Percentiles rank a stretch among this genome's conserved stretches.
Conservation (phyloP, 257 asterid species). For the Orobanche coerulescens region DNA sequence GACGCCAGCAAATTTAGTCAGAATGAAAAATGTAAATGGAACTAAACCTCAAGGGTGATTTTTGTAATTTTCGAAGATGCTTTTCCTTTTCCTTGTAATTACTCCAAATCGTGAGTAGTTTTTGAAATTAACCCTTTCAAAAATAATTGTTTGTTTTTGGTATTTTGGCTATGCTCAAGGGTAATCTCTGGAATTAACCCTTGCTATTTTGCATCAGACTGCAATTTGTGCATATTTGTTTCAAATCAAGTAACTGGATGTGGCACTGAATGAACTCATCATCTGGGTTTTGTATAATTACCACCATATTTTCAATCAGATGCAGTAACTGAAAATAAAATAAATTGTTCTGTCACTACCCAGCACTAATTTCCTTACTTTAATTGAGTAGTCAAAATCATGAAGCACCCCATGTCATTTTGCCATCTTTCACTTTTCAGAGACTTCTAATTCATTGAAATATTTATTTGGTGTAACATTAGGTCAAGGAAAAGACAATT, state of each 20-base stretch:
- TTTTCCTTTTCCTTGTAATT: no score
- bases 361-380: neutral
- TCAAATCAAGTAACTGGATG: neutral
- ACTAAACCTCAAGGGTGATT: no score
- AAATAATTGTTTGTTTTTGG: no score
- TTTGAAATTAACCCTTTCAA: no score
- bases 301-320: neutral
- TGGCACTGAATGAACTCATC: neutral
- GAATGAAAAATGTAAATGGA: no score
- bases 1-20: no score
- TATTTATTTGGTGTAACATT: constrained; percentile 11
- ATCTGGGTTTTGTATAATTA: neutral
- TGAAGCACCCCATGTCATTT: neutral
- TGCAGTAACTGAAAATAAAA: neutral
- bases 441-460: neutral
- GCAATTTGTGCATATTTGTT: neutral
- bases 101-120: no score
- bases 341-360: neutral
- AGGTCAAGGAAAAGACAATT: constrained; percentile 94
- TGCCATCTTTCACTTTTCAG: neutral
- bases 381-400: neutral
- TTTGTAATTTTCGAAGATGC: no score
- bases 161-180: neutral
- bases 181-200: neutral
- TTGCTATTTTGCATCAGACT: neutral